Percentiles rank a stretch among this genome's conserved stretches.
These are phyloP conservation scores for Ogataea chonburiensis DNA, from an alignment of 805 yeast genomes.

Conservation along the genomic window DNA sequence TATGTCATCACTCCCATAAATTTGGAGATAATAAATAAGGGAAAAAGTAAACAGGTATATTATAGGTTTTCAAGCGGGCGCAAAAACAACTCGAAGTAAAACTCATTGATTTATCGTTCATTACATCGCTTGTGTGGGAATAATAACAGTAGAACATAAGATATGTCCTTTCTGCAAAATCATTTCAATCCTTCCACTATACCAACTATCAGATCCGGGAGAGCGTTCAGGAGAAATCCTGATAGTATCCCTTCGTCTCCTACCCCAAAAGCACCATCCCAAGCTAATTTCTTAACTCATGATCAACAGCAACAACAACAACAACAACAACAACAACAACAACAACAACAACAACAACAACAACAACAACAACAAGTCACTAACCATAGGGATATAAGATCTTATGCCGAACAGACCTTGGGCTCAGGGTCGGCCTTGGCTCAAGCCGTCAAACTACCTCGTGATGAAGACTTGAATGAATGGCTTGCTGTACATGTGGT, in stretches of 20 bases:
- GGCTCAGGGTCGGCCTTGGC: conserved; percentile 90
- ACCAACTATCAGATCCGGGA: conserved; percentile 36
- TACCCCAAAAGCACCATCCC: conserved; percentile 16
- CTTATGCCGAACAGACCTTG: conserved; percentile 90
- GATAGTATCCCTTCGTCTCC: conserved; percentile 28
- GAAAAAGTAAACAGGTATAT: no score
- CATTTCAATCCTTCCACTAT: conserved; percentile 33
- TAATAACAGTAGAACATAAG: background rate
- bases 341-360: conserved; percentile 14
- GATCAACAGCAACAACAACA: conserved; percentile 11
- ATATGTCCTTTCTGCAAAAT: conserved; percentile 30
- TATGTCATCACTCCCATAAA: no score
- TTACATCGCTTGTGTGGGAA: background rate
- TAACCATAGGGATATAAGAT: conserved; percentile 70
- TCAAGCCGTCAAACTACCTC: conserved; percentile 91
- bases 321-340: conserved; percentile 15
- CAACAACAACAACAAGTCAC: conserved; percentile 23
- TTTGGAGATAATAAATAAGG: no score
- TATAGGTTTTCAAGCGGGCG: no score
- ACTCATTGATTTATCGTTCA: background rate
- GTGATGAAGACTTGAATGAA: conserved; percentile 86
- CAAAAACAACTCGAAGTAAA: no score
- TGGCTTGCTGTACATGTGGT: conserved; percentile 99
- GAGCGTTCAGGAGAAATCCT: conserved; percentile 34
- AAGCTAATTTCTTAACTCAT: no score